Evolutionary conservation across 2,329 filamentous ascomycete genomes (phyloP), one percentile per base, ranked within the genome.

Genomic region (Fusarium devonianum): DNA sequence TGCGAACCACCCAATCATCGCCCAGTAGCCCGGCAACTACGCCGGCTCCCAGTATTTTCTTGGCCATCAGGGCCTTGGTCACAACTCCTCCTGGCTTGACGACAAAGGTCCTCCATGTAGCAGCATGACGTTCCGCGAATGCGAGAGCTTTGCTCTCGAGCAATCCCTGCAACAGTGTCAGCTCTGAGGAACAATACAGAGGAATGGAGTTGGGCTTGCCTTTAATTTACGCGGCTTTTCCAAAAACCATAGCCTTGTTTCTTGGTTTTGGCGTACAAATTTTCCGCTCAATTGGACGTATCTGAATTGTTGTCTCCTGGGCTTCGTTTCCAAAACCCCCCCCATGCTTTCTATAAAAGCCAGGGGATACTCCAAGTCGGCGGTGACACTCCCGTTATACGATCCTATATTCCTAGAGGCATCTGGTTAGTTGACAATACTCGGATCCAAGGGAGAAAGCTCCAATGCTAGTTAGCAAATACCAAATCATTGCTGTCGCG

Each of bases 261-360:
- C 61, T 42, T 73, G 70, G 13, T 73, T 57, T 13, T 65, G 67
- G 9, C 61, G 52, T 1, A 71, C 69, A 21, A 69, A 70, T 11
- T 63, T 68, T 2, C 71, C 70, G 28, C 70, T 71, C 5, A 73
- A 49, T 26, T 68, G 69, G 3, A 73, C 56, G 23, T 63, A 70
- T 28, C 61, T 58, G 18, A 73, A 71, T 2, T 9, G 57, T 0
- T 49, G 10, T 7, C 44, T 21, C 2, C 10, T 30, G 0, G 38
- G 39, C 0, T 42, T 48, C 4, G 47, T 34, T 11, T 58, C 29
- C 0, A 65, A 19, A 5, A 62, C 43, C 2, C 12, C 23, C 0
- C 29, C 46, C 13, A 63, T 60, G 0, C 44, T 37, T 5, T 26
- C 18, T 12, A 62, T 36, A 9, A 64, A 65, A 0, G 55, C 52